Percentiles rank a stretch among this genome's conserved stretches.
Evolutionary conservation across 192 early-diverging fungal species (phyloP).

Genomic region (Coemansia furcata): DNA sequence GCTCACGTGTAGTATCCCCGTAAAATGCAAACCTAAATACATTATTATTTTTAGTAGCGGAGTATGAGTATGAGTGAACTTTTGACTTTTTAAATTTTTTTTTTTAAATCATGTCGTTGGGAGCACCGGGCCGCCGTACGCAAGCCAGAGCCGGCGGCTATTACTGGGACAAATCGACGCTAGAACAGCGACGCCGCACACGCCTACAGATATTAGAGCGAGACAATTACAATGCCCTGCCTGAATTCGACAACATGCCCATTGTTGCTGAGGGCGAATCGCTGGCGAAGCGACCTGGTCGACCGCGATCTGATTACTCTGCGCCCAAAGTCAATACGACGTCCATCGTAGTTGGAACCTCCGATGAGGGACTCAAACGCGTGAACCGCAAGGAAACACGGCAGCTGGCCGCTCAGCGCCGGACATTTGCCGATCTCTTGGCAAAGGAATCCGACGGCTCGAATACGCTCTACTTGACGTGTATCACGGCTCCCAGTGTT

Average conservation of each 20-base stretch:
- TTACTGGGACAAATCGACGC: slow-evolving; percentile 41
- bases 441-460: slow-evolving; percentile 9
- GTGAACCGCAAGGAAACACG: slow-evolving; percentile 34
- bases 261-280: background rate
- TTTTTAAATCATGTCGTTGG: background rate
- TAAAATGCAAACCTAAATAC: background rate
- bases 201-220: slow-evolving; percentile 41
- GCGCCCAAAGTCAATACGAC: slow-evolving; percentile 12
- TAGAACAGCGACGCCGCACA: slow-evolving; percentile 32
- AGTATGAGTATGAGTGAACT: background rate
- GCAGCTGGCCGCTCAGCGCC: slow-evolving; percentile 14
- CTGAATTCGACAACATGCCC: slow-evolving; percentile 36
- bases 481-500: slow-evolving; percentile 32
- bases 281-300: background rate
- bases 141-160: background rate
- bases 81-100: background rate
- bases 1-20: slow-evolving; percentile 11
- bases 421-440: slow-evolving; percentile 28
- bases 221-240: slow-evolving; percentile 36
- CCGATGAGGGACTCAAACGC: slow-evolving; percentile 27
- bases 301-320: slow-evolving; percentile 10
- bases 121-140: slow-evolving; percentile 1
- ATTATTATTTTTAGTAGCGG: background rate
- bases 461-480: slow-evolving; percentile 14
- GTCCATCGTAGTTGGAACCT: slow-evolving; percentile 16